Percentiles rank a stretch among this genome's conserved stretches.
Evolutionary conservation across 1,284 basidiomycete species (phyloP).

Genomic region (Apiotrichum veenhuisii): DNA sequence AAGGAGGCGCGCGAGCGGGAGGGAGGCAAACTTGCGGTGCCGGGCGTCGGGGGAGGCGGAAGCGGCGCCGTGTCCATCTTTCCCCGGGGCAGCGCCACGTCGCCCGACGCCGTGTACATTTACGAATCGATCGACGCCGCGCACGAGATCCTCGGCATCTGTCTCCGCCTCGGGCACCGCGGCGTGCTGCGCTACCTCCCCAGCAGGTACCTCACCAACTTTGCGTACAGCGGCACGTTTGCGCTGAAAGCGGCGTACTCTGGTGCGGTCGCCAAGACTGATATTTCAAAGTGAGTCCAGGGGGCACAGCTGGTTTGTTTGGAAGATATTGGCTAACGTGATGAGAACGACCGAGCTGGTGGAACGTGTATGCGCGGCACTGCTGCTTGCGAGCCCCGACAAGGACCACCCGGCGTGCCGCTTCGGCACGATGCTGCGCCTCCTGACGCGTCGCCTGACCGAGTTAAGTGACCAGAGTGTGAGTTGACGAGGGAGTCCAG

Average conservation of each 20-base stretch:
- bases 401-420: slow-evolving; percentile 45
- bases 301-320: neutral
- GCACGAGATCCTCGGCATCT: slow-evolving; percentile 46
- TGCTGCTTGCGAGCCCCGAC: slow-evolving; percentile 38
- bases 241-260: slow-evolving; percentile 44
- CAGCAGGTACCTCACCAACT: slow-evolving; percentile 43
- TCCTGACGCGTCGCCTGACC: slow-evolving; percentile 40
- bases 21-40: neutral
- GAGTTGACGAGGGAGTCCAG: slow-evolving; percentile 13
- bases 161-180: slow-evolving; percentile 39
- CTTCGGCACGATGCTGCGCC: slow-evolving; percentile 45
- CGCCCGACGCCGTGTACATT: slow-evolving; percentile 48
- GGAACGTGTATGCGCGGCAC: slow-evolving; percentile 36
- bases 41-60: slow-evolving; percentile 13
- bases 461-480: slow-evolving; percentile 41
- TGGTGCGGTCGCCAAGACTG: slow-evolving; percentile 33
- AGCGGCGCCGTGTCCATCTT: slow-evolving; percentile 28
- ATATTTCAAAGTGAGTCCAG: slow-evolving; percentile 36
- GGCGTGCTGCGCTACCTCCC: slow-evolving; percentile 46
- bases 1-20: slow-evolving; percentile 6
- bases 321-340: slow-evolving; percentile 11
- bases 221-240: slow-evolving; percentile 45
- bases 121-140: slow-evolving; percentile 48
- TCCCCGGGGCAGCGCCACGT: slow-evolving; percentile 43
- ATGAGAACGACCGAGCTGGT: slow-evolving; percentile 40